Percentiles rank a stretch among this genome's conserved stretches.
Conservation (phyloP, 192 early-diverging fungal genomes). For the Mortierella antarctica region DNA sequence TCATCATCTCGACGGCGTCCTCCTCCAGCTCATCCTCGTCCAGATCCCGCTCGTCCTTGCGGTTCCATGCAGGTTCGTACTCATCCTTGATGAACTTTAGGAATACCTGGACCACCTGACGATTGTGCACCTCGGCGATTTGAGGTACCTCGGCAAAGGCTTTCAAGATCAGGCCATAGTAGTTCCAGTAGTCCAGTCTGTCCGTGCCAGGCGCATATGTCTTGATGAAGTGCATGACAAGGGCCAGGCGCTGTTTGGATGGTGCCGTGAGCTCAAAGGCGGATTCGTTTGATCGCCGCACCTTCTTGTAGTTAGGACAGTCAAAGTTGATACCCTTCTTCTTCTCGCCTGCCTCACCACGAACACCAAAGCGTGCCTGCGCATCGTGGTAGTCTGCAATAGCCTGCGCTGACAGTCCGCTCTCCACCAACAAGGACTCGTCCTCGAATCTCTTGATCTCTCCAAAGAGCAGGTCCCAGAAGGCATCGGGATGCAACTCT, state of each 20-base stretch:
- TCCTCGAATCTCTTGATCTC: conserved; percentile 70
- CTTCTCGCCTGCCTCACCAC: conserved; percentile 21
- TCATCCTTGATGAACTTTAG: conserved; percentile 68
- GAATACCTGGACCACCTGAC: conserved; percentile 71
- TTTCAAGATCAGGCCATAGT: conserved; percentile 70
- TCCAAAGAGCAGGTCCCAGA: conserved; percentile 71
- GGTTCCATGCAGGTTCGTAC: conserved; percentile 54
- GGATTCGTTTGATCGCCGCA: conserved; percentile 38
- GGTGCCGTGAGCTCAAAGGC: conserved; percentile 45
- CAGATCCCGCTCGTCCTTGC: conserved; percentile 49
- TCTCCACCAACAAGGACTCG: conserved; percentile 65
- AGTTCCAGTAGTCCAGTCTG: conserved; percentile 78
- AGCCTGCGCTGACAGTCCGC: conserved; percentile 57
- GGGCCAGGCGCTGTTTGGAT: conserved; percentile 35
- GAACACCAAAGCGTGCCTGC: conserved; percentile 5
- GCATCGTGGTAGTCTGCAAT: conserved; percentile 41
- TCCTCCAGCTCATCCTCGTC: conserved; percentile 60
- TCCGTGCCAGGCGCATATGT: conserved; percentile 53
- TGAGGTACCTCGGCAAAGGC: conserved; percentile 67
- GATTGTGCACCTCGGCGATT: conserved; percentile 72
- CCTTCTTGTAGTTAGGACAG: conserved; percentile 60
- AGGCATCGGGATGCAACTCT: conserved; percentile 59
- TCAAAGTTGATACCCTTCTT: conserved; percentile 63
- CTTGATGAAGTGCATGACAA: conserved; percentile 59
- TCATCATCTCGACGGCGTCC: conserved; percentile 33